A percentile compares a stretch with the other conserved stretches of the same genome.
Evolutionary conservation across 805 yeast species (phyloP).

Genomic region (Myxozyma udenii): DNA sequence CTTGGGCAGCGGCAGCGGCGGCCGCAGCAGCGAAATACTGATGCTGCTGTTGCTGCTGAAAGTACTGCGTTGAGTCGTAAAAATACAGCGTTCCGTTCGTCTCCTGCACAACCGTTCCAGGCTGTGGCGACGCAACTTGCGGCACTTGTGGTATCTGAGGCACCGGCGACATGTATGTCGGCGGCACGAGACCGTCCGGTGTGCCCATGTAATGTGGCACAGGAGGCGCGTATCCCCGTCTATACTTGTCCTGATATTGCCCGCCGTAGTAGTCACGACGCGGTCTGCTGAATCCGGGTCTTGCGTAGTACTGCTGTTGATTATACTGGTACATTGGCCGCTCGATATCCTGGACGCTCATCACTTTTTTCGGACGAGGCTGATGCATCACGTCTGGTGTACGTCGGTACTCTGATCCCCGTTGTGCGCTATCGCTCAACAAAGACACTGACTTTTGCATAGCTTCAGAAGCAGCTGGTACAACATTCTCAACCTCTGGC

Average conservation of each 20-base stretch:
- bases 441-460: not conserved
- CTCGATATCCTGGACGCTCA: conserved; percentile 26
- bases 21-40: conserved; percentile 7
- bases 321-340: conserved; percentile 7
- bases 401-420: conserved; percentile 17
- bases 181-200: too few species aligned
- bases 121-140: conserved; percentile 18
- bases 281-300: conserved; percentile 6
- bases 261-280: conserved; percentile 6
- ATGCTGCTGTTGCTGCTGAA: too few species aligned
- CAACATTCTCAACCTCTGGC: conserved; percentile 17
- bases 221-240: too few species aligned
- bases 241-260: conserved; percentile 3
- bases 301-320: not conserved
- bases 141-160: conserved; percentile 1
- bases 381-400: conserved; percentile 29
- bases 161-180: not conserved
- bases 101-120: conserved; percentile 15
- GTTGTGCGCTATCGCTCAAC: too few species aligned
- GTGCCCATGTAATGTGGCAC: too few species aligned
- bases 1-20: not conserved
- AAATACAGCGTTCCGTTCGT: conserved; percentile 26
- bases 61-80: conserved; percentile 20
- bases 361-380: conserved; percentile 25
- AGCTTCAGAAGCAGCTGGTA: conserved; percentile 8